phyloP scores from a whole-genome alignment of 257 asterid genomes.

The Solanum corneliomulleri region DNA sequence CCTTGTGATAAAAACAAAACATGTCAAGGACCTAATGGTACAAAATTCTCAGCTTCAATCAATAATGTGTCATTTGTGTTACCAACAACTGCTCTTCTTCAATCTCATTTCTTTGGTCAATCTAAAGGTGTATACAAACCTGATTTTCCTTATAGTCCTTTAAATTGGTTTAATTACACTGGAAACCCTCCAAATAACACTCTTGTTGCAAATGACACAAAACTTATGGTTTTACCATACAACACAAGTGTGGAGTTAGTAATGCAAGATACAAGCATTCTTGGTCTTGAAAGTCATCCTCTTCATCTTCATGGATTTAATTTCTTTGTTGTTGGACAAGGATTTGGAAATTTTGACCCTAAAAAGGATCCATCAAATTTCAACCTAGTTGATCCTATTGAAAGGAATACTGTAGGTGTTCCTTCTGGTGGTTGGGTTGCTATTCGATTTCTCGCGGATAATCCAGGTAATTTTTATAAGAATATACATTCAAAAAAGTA shows the following conservation, averaged over 20 bases:
- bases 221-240: conserved; percentile 27
- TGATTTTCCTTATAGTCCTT: conserved; percentile 34
- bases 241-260: conserved; percentile 41
- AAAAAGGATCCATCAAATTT: conserved; percentile 34
- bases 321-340: conserved; percentile 56
- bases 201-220: conserved; percentile 31
- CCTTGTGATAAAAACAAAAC: conserved; percentile 34
- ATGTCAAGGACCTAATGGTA: conserved; percentile 55
- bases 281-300: conserved; percentile 60
- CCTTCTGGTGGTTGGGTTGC: conserved; percentile 68
- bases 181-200: conserved; percentile 47
- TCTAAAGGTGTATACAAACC: conserved; percentile 30
- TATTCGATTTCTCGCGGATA: conserved; percentile 45
- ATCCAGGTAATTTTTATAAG: conserved; percentile 34
- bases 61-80: conserved; percentile 34
- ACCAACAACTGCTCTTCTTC: conserved; percentile 45
- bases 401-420: conserved; percentile 55
- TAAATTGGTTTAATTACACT: conserved; percentile 38
- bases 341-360: conserved; percentile 37
- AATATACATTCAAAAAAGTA: neutral
- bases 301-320: conserved; percentile 63
- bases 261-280: conserved; percentile 51
- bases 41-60: conserved; percentile 38
- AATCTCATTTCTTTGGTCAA: conserved; percentile 34
- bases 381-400: conserved; percentile 49